Evolutionary conservation across 164 flowering plant species (phyloP).

Genomic region (Liriodendron chinense): DNA sequence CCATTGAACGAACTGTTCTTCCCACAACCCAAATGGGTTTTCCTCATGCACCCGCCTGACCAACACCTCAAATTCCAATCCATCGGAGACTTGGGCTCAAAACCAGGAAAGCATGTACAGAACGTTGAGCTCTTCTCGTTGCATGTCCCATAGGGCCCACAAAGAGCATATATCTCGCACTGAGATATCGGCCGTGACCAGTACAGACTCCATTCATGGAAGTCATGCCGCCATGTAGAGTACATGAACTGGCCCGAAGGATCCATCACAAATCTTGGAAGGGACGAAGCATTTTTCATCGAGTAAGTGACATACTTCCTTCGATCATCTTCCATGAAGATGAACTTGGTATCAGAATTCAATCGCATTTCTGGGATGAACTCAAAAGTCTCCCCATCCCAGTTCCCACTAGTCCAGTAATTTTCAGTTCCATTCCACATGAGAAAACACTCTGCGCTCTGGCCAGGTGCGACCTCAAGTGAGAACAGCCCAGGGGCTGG

Average conservation of each 20-base stretch:
- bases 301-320: constrained; percentile 15
- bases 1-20: neutral
- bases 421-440: no score
- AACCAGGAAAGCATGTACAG: constrained; percentile 11
- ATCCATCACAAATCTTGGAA: constrained; percentile 18
- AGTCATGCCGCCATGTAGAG: neutral
- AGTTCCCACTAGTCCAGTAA: no score
- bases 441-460: no score
- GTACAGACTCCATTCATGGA: neutral
- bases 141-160: constrained; percentile 6
- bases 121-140: neutral
- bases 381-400: no score
- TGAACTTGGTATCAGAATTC: no score
- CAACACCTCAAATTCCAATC: constrained; percentile 10
- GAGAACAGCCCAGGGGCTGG: no score
- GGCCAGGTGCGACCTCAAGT: no score
- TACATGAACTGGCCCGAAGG: constrained; percentile 16
- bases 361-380: no score
- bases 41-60: constrained; percentile 8
- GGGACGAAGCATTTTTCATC: neutral
- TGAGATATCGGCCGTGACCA: neutral
- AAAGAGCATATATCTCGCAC: neutral
- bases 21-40: no score
- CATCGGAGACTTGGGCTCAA: constrained; percentile 1
- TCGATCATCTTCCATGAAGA: neutral